Evolutionary conservation across 106 monocot genomes (phyloP), one percentile per base, ranked within the genome.

Genomic region (Vanilla planifolia): DNA sequence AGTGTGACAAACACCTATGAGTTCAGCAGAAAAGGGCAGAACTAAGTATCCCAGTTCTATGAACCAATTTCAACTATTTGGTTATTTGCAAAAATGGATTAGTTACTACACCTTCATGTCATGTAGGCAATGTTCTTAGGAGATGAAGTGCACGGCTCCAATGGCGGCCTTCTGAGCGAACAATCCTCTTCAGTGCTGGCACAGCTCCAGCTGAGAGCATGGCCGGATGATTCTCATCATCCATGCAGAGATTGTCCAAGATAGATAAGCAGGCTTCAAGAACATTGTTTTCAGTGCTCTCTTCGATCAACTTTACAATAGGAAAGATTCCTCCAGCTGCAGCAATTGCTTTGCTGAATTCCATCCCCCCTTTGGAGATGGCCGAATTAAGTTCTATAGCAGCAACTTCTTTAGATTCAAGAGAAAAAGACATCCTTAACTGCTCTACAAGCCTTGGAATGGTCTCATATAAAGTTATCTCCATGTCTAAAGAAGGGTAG

Each of bases 391-490:
- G 55, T 52, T 83, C 80, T 21, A 80, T 40, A 1, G 28, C 77
- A 20, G 91, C 91, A 37, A 69, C 77, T 60, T 82, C 76, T 58
- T 33, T 51, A 23, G 42, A 37, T 33, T 77, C 77, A 20, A 46
- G 33, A 48, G 75, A 74, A 65, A 68, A 47, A 17, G 79, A 68
- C 4, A 33, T 62, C 27, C 41, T 76, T 67, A 91, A 77, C 47
- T 80, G 79, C 51, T 82, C 86, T 16, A 92, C 66, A 5, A 92
- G 68, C 57, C 85, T 77, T 15, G 91, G 91, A 42, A 92, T 92
- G 28, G 77, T 79, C 39, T 86, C 83, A 26, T 92, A 80, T 4
- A 86, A 28, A 13, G 62, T 75, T 41, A 92, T 79, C 55, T 92
- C 91, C 51, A 75, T 51, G 41, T 75, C 69, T 32, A 86, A 52